A percentile compares a stretch with the other conserved stretches of the same genome.
phyloP scores from a whole-genome alignment of 345 rosid genomes.

The Salix udensis region DNA sequence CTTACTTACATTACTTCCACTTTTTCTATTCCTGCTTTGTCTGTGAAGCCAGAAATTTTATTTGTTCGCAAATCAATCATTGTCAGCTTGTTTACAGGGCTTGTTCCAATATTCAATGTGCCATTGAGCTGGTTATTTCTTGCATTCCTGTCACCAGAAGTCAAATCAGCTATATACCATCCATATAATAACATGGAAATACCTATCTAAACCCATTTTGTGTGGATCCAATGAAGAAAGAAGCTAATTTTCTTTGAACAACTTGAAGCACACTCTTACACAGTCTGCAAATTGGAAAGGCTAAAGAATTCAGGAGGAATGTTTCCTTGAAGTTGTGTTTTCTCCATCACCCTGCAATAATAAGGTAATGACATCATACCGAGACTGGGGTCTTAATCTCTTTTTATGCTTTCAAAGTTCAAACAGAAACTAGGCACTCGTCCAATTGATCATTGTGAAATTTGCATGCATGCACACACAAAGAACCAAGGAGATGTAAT shows the following conservation, averaged over 20 bases:
- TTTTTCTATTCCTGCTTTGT: constrained; percentile 4
- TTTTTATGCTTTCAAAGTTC: too few species aligned
- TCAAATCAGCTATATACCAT: constrained; percentile 2
- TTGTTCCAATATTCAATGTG: constrained; percentile 49
- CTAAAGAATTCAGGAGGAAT: constrained; percentile 56
- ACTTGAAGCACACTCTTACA: constrained; percentile 42
- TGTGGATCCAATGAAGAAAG: neutral
- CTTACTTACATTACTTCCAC: constrained; percentile 50
- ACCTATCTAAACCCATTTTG: neutral
- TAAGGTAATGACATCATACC: neutral
- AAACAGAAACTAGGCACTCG: too few species aligned
- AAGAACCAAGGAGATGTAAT: too few species aligned
- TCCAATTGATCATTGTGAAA: too few species aligned
- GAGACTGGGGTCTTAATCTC: too few species aligned
- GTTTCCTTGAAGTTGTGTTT: constrained; percentile 41
- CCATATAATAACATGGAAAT: neutral
- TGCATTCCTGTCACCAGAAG: constrained; percentile 37
- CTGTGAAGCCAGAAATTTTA: constrained; percentile 26
- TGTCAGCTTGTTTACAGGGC: constrained; percentile 39
- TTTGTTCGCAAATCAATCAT: constrained; percentile 56
- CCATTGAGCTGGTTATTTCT: constrained; percentile 48
- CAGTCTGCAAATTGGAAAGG: constrained; percentile 53
- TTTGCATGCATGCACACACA: too few species aligned
- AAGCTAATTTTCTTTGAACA: neutral
- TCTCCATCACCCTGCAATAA: constrained; percentile 58